Conservation (phyloP, 2,329 filamentous ascomycete species). For the Lasiodiplodia sp. region DNA sequence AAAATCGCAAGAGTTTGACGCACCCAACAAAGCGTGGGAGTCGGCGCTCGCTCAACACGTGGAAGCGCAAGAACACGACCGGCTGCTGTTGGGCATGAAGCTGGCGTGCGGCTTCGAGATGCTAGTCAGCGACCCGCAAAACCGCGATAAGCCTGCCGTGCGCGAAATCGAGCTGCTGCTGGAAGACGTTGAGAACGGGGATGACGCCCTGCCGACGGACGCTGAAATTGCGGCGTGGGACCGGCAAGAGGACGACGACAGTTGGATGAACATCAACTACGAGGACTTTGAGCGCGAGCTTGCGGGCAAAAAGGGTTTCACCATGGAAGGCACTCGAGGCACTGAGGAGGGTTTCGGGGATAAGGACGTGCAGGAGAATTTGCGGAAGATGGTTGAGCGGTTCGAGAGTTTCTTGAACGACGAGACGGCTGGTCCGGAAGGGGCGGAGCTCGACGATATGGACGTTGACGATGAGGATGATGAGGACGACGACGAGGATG, state of each 20-base stretch:
- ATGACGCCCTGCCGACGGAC: conserved; percentile 74
- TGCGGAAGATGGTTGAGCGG: conserved; percentile 90
- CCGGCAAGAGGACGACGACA: conserved; percentile 78
- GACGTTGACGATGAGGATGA: conserved; percentile 68
- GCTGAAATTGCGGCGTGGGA: conserved; percentile 76
- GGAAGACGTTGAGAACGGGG: conserved; percentile 76
- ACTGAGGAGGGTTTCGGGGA: conserved; percentile 58
- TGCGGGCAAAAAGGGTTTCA: conserved; percentile 52
- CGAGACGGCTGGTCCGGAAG: conserved; percentile 79
- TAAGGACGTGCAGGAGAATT: conserved; percentile 71
- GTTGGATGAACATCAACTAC: conserved; percentile 92
- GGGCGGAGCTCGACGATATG: conserved; percentile 74
- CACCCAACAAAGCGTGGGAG: conserved; percentile 61
- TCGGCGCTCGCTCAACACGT: conserved; percentile 36
- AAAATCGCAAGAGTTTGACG: conserved; percentile 79
- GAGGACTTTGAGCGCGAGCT: conserved; percentile 87
- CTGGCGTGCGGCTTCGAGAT: conserved; percentile 91
- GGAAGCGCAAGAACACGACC: conserved; percentile 39
- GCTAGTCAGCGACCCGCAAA: conserved; percentile 72
- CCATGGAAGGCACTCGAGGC: neutral
- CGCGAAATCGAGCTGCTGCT: conserved; percentile 80
- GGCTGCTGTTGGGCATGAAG: conserved; percentile 82
- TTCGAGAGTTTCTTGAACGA: conserved; percentile 93
- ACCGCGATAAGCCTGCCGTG: conserved; percentile 71
- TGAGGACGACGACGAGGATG: conserved; percentile 44